Percentiles rank a stretch among this genome's conserved stretches.
These are phyloP conservation scores for Lathyrus oleraceus DNA, from an alignment of 306 rosid species.

Conservation along the genomic window DNA sequence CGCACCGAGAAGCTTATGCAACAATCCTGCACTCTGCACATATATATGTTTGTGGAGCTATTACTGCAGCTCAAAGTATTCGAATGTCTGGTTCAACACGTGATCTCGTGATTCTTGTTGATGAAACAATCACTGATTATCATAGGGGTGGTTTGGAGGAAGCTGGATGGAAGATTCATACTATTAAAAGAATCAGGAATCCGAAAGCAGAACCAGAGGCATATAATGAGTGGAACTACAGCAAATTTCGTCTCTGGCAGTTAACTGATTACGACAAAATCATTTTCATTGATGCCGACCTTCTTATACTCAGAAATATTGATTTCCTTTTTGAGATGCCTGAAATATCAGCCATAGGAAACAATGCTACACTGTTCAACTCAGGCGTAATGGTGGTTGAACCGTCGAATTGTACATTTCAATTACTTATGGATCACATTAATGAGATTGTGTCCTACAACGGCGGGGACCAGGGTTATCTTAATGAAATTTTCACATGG, in stretches of 20 bases:
- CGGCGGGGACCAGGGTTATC: slow-evolving; percentile 90
- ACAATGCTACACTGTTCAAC: slow-evolving; percentile 78
- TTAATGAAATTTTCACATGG: slow-evolving; percentile 86
- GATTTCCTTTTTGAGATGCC: slow-evolving; percentile 86
- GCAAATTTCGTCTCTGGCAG: slow-evolving; percentile 94
- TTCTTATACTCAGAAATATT: slow-evolving; percentile 75
- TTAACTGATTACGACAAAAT: slow-evolving; percentile 85
- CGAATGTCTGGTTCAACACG: slow-evolving; percentile 89
- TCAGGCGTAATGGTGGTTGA: slow-evolving; percentile 88
- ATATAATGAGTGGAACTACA: slow-evolving; percentile 93
- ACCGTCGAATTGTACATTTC: slow-evolving; percentile 82
- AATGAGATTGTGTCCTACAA: slow-evolving; percentile 80
- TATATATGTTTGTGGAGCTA: slow-evolving; percentile 88
- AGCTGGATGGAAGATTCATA: slow-evolving; percentile 87
- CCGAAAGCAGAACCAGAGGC: slow-evolving; percentile 86
- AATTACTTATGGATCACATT: slow-evolving; percentile 80
- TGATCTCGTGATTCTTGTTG: slow-evolving; percentile 84
- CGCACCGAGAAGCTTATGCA: slow-evolving; percentile 80
- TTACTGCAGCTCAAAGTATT: slow-evolving; percentile 84
- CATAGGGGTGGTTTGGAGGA: slow-evolving; percentile 77
- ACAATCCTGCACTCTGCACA: slow-evolving; percentile 89
- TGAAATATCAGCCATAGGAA: slow-evolving; percentile 84
- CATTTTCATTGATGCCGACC: slow-evolving; percentile 83
- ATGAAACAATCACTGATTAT: slow-evolving; percentile 68
- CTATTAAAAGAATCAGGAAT: slow-evolving; percentile 80